Percentiles rank a stretch among this genome's conserved stretches.
phyloP scores from a whole-genome alignment of 306 rosid genomes.

The Begonia masoniana region DNA sequence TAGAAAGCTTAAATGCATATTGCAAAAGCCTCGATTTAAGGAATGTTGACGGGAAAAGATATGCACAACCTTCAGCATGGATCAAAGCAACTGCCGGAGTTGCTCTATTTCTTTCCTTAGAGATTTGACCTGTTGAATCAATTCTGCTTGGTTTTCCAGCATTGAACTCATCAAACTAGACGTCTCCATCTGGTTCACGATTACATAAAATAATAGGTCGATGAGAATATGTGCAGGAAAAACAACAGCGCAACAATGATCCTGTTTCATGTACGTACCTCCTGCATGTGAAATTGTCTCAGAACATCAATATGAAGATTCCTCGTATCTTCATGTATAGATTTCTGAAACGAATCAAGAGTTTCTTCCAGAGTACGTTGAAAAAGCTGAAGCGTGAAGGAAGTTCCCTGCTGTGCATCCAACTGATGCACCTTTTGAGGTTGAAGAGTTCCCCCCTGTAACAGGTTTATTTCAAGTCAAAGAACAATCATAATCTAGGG shows the following conservation, averaged over 20 bases:
- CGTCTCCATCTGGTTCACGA: conserved; percentile 48
- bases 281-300: conserved; percentile 92
- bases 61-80: conserved; percentile 9
- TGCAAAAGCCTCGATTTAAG: too few relatives aligned
- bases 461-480: conserved; percentile 13
- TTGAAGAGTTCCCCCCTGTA: conserved; percentile 55
- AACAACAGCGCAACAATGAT: conserved; percentile 1
- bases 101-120: conserved; percentile 79
- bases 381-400: conserved; percentile 87
- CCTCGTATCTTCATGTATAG: conserved; percentile 80
- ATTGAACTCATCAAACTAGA: conserved; percentile 43
- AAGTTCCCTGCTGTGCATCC: conserved; percentile 67
- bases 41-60: too few relatives aligned
- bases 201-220: conserved; percentile 6
- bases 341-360: conserved; percentile 72
- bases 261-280: conserved; percentile 36
- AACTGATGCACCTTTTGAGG: conserved; percentile 41
- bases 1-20: too few relatives aligned
- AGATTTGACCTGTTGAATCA: conserved; percentile 77
- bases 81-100: conserved; percentile 79
- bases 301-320: conserved; percentile 92
- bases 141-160: conserved; percentile 81
- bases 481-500: conserved; percentile 3
- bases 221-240: neutral
- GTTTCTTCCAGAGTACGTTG: conserved; percentile 87